A percentile compares a stretch with the other conserved stretches of the same genome.
Conservation (phyloP, 2,329 filamentous ascomycete species). For the Fusarium metavorans region DNA sequence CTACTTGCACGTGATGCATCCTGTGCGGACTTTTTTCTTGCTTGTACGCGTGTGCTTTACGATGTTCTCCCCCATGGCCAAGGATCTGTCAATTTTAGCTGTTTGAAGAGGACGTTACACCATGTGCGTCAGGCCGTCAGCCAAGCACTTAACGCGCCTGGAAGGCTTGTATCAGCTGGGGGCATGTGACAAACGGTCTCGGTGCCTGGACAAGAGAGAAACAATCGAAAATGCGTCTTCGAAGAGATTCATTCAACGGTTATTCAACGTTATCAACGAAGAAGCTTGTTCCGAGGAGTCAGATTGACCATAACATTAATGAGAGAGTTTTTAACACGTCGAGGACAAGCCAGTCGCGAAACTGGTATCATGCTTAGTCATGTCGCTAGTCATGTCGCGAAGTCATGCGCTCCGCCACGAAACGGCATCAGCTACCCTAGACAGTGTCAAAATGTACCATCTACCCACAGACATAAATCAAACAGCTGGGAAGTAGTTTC, state of each 20-base stretch:
- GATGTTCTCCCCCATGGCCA: background rate
- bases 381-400: background rate
- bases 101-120: background rate
- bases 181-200: background rate
- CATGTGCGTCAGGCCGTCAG: background rate
- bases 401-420: background rate
- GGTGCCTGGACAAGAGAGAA: background rate
- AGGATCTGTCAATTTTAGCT: background rate
- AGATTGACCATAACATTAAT: background rate
- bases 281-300: background rate
- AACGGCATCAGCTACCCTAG: background rate
- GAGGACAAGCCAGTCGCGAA: background rate
- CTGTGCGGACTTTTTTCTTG: background rate
- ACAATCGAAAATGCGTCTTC: background rate
- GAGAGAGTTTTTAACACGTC: background rate
- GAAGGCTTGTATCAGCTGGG: background rate
- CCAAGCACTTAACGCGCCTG: background rate
- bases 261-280: background rate
- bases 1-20: background rate
- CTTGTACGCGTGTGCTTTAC: background rate
- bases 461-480: background rate
- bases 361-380: background rate
- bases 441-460: background rate
- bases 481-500: background rate
- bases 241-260: background rate